These are phyloP conservation scores for Hyaloscypha variabilis DNA, from an alignment of 495 filamentous ascomycete species.

Conservation along the genomic window DNA sequence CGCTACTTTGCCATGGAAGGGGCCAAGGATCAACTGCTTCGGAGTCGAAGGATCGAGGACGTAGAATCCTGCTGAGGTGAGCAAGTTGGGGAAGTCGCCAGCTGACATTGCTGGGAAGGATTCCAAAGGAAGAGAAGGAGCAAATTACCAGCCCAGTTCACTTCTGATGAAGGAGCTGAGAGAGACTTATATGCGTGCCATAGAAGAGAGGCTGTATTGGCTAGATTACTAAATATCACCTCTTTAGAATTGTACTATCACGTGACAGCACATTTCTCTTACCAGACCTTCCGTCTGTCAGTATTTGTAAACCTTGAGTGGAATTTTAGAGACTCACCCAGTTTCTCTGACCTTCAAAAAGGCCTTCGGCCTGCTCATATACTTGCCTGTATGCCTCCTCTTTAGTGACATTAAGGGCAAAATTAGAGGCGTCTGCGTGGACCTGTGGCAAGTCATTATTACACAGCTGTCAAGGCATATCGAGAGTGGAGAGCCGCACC, in stretches of 20 bases:
- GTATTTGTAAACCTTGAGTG: conserved; percentile 22
- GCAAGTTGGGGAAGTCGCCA: background rate
- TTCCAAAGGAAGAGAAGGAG: conserved; percentile 9
- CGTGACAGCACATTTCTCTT: conserved; percentile 1
- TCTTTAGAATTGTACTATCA: conserved; percentile 2
- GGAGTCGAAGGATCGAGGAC: conserved; percentile 64
- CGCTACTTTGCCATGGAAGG: conserved; percentile 86
- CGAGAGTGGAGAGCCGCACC: background rate
- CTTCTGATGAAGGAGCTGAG: conserved; percentile 67
- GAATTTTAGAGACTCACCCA: conserved; percentile 63
- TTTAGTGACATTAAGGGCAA: conserved; percentile 66
- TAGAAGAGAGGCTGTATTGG: conserved; percentile 82
- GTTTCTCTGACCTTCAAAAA: conserved; percentile 81
- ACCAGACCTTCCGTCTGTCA: conserved; percentile 33
- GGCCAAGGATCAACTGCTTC: conserved; percentile 73
- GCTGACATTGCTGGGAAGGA: background rate
- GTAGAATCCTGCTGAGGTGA: conserved; percentile 68
- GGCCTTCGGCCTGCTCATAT: conserved; percentile 65
- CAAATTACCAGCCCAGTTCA: conserved; percentile 79
- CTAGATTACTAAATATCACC: conserved; percentile 68
- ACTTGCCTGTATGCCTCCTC: conserved; percentile 77
- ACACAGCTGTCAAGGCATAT: background rate
- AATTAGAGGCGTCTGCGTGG: conserved; percentile 85
- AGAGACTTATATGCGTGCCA: conserved; percentile 85
- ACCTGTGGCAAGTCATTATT: conserved; percentile 67